Evolutionary conservation across 495 filamentous ascomycete genomes (phyloP).

Genomic region (Penicillium subrubescens): DNA sequence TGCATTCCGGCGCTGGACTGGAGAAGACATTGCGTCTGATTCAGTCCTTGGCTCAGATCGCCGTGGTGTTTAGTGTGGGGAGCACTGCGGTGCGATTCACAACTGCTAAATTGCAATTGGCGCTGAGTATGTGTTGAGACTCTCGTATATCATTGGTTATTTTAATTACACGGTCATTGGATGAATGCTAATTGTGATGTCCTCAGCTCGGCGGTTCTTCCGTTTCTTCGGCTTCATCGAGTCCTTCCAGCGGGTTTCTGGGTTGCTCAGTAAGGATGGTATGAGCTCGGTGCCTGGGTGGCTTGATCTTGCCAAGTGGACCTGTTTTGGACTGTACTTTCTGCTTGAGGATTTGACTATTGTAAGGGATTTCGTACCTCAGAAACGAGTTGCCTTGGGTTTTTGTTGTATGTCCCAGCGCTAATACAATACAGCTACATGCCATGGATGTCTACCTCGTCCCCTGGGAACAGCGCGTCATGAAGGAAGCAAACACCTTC

Average conservation of each 20-base stretch:
- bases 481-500: constrained; percentile 61
- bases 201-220: constrained; percentile 55
- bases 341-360: constrained; percentile 44
- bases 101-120: constrained; percentile 37
- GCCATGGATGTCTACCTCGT: constrained; percentile 46
- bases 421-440: constrained; percentile 41
- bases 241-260: constrained; percentile 53
- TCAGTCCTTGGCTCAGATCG: constrained; percentile 56
- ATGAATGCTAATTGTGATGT: background rate
- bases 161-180: background rate
- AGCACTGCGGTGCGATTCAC: constrained; percentile 29
- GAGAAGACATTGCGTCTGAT: constrained; percentile 65
- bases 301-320: constrained; percentile 40
- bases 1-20: constrained; percentile 47
- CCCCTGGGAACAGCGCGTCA: constrained; percentile 32
- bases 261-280: constrained; percentile 24
- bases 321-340: constrained; percentile 43
- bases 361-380: constrained; percentile 21
- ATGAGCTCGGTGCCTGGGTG: constrained; percentile 21
- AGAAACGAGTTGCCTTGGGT: background rate
- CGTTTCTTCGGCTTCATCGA: constrained; percentile 66
- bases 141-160: background rate
- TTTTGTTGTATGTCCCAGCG: background rate
- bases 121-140: constrained; percentile 30
- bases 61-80: constrained; percentile 39